A percentile compares a stretch with the other conserved stretches of the same genome.
Conservation (phyloP, 2,329 filamentous ascomycete genomes). For the Didymella pomorum region DNA sequence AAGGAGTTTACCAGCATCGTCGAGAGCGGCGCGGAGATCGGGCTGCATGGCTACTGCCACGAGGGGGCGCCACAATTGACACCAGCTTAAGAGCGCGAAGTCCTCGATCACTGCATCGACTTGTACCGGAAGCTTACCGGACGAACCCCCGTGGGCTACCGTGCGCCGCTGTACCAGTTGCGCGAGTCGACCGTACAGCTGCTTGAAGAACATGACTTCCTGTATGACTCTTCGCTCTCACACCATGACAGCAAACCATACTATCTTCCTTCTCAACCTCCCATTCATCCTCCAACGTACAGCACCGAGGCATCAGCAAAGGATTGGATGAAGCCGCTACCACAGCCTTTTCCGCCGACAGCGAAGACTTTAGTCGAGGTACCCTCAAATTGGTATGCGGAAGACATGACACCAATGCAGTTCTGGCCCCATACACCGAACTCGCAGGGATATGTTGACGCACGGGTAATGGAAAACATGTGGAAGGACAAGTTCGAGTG, state of each 20-base stretch:
- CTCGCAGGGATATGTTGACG: slow-evolving; percentile 66
- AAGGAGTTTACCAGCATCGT: slow-evolving; percentile 60
- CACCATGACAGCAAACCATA: slow-evolving; percentile 62
- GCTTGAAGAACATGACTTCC: slow-evolving; percentile 58
- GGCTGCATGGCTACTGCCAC: slow-evolving; percentile 60
- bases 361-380: slow-evolving; percentile 55
- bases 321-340: slow-evolving; percentile 57
- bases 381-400: slow-evolving; percentile 61
- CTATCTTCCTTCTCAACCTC: slow-evolving; percentile 54
- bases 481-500: slow-evolving; percentile 68
- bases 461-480: slow-evolving; percentile 65
- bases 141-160: slow-evolving; percentile 58
- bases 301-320: slow-evolving; percentile 45
- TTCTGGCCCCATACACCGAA: slow-evolving; percentile 59
- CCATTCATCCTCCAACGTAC: slow-evolving; percentile 55
- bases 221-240: slow-evolving; percentile 61
- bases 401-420: slow-evolving; percentile 61
- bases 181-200: slow-evolving; percentile 58
- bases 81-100: slow-evolving; percentile 59
- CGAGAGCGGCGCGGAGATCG: slow-evolving; percentile 63
- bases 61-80: slow-evolving; percentile 59
- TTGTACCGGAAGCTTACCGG: slow-evolving; percentile 56
- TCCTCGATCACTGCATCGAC: slow-evolving; percentile 58
- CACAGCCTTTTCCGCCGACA: slow-evolving; percentile 32
- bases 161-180: slow-evolving; percentile 62